Conservation (phyloP, 768 basidiomycete genomes). For the Cystoderma amianthinum region DNA sequence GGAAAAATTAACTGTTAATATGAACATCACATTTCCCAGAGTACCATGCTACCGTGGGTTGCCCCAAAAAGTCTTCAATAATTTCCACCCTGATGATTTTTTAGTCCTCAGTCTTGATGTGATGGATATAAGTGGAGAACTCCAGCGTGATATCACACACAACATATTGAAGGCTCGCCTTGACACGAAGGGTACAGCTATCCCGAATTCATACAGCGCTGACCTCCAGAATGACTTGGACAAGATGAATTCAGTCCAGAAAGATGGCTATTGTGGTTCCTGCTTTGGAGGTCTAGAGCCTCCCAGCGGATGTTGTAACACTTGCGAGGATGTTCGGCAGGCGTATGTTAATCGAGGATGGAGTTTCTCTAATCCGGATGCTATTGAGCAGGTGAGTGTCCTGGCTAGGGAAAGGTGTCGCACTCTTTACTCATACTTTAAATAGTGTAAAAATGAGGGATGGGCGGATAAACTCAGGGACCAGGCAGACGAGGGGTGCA, state of each 20-base stretch:
- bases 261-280: constrained; percentile 80
- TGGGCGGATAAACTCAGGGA: constrained; percentile 93
- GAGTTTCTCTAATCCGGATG: constrained; percentile 89
- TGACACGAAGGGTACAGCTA: constrained; percentile 45
- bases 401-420: too few relatives aligned
- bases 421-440: too few relatives aligned
- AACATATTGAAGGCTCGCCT: constrained; percentile 83
- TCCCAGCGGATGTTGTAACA: constrained; percentile 84
- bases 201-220: constrained; percentile 46
- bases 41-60: constrained; percentile 95
- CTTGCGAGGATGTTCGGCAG: constrained; percentile 90
- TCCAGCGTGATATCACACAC: constrained; percentile 86
- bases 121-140: constrained; percentile 97
- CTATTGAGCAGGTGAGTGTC: constrained; percentile 81
- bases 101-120: constrained; percentile 92
- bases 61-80: constrained; percentile 1
- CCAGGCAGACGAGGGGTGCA: constrained; percentile 92
- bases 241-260: constrained; percentile 56
- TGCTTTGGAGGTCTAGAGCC: constrained; percentile 88
- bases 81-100: constrained; percentile 5
- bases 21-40: constrained; percentile 93
- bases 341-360: constrained; percentile 90
- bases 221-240: constrained; percentile 88
- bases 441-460: constrained; percentile 85
- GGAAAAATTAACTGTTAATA: constrained; percentile 84